Conservation (phyloP, 2,329 filamentous ascomycete species). For the Botryosphaeria dothidea region DNA sequence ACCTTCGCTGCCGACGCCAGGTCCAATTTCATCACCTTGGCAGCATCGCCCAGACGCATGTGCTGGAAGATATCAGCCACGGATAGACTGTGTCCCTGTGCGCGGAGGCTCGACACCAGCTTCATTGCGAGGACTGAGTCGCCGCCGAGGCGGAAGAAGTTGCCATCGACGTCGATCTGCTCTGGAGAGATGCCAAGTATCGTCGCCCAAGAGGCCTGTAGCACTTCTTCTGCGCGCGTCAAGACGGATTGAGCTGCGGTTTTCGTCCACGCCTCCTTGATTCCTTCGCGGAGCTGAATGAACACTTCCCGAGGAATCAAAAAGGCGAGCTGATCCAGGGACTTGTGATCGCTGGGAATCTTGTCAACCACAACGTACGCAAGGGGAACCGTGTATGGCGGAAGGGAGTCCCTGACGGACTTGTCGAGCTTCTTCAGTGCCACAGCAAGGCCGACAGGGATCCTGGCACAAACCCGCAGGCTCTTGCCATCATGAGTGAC, state of each 20-base stretch:
- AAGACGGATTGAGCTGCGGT: not conserved
- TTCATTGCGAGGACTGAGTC: constrained; percentile 50
- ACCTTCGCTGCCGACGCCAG: constrained; percentile 25
- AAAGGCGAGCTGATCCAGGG: not conserved
- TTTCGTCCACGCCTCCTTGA: constrained; percentile 18
- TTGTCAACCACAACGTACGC: constrained; percentile 38
- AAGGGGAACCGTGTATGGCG: constrained; percentile 42
- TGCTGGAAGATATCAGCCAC: constrained; percentile 47
- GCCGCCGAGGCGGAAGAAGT: constrained; percentile 50
- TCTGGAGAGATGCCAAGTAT: constrained; percentile 31
- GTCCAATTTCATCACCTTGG: constrained; percentile 49
- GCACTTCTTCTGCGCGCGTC: constrained; percentile 29
- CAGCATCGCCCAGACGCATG: constrained; percentile 53
- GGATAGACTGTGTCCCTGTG: constrained; percentile 37
- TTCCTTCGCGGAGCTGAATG: constrained; percentile 26
- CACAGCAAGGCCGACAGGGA: not conserved
- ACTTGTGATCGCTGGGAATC: constrained; percentile 26
- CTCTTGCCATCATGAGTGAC: not conserved
- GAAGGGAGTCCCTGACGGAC: constrained; percentile 25
- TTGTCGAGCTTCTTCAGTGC: constrained; percentile 6
- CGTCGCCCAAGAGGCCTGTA: constrained; percentile 28
- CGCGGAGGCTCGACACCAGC: constrained; percentile 41
- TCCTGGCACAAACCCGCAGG: not conserved
- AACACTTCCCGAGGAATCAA: constrained; percentile 22
- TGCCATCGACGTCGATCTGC: constrained; percentile 41